A percentile compares a stretch with the other conserved stretches of the same genome.
Conservation (phyloP, 2,329 filamentous ascomycete genomes). For the Ophiostoma pallidulum region DNA sequence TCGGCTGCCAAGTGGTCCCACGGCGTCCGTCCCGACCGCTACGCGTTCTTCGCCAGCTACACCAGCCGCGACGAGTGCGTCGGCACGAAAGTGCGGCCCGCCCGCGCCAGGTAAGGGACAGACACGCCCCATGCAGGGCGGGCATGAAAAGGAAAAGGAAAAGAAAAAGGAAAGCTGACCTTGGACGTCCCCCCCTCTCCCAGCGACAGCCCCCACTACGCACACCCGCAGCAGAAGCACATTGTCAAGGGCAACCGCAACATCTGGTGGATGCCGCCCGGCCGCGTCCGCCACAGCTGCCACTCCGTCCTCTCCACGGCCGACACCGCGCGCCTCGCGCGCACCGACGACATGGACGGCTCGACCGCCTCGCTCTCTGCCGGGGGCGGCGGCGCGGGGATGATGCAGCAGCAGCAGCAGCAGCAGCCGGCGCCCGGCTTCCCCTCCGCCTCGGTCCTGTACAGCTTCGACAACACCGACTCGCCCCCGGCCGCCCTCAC, state of each 20-base stretch:
- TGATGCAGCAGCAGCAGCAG: too few species aligned
- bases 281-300: slow-evolving; percentile 26
- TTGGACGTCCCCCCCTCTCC: neutral
- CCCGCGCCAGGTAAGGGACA: too few species aligned
- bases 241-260: slow-evolving; percentile 28
- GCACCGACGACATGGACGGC: slow-evolving; percentile 25
- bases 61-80: too few species aligned
- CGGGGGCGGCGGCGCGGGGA: too few species aligned
- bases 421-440: too few species aligned
- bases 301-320: slow-evolving; percentile 28
- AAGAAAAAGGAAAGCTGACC: too few species aligned
- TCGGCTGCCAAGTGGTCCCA: slow-evolving; percentile 33
- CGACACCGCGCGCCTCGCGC: slow-evolving; percentile 27
- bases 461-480: slow-evolving; percentile 33
- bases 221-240: slow-evolving; percentile 27
- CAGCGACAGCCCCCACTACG: slow-evolving; percentile 1
- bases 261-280: slow-evolving; percentile 20
- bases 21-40: slow-evolving; percentile 22
- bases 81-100: too few species aligned
- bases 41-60: too few species aligned
- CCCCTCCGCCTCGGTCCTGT: slow-evolving; percentile 24
- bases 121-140: too few species aligned
- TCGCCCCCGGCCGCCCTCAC: slow-evolving; percentile 31
- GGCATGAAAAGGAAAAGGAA: too few species aligned
- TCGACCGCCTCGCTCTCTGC: slow-evolving; percentile 1